These are phyloP conservation scores for Ciborinia camelliae DNA, from an alignment of 2,329 filamentous ascomycete genomes.

Conservation along the genomic window DNA sequence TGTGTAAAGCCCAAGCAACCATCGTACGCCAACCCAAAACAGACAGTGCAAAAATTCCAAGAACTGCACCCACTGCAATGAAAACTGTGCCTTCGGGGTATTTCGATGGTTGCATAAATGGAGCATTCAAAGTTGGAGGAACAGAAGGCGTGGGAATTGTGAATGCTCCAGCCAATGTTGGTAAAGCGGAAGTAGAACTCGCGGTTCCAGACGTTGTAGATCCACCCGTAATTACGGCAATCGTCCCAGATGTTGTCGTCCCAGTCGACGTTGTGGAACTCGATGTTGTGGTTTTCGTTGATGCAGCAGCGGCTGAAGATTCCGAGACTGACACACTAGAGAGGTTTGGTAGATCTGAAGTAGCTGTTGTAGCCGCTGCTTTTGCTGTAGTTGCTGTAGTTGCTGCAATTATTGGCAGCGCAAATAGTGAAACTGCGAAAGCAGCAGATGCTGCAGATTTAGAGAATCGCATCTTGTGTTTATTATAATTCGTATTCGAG, in stretches of 20 bases:
- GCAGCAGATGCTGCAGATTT: conserved; percentile 24
- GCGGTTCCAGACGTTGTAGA: conserved; percentile 9
- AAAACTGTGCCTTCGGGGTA: conserved; percentile 93
- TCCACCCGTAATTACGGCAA: conserved; percentile 13
- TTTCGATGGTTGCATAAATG: conserved; percentile 85
- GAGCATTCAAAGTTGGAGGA: conserved; percentile 78
- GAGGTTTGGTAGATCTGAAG: conserved; percentile 25
- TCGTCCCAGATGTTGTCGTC: conserved; percentile 24
- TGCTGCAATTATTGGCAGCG: conserved; percentile 19
- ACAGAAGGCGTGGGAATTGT: conserved; percentile 71
- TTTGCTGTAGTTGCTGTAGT: conserved; percentile 24
- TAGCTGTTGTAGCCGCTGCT: conserved; percentile 18
- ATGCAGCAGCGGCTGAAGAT: conserved; percentile 26
- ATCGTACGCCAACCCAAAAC: conserved; percentile 85
- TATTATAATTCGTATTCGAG: conserved; percentile 14
- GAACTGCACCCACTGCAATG: conserved; percentile 84
- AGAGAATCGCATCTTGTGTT: conserved; percentile 26
- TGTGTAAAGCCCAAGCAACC: conserved; percentile 86
- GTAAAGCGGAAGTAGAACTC: conserved; percentile 39
- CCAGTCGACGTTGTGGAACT: conserved; percentile 5
- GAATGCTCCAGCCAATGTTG: conserved; percentile 53
- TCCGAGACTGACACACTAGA: conserved; percentile 29
- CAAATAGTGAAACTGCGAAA: conserved; percentile 25
- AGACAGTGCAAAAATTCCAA: conserved; percentile 78
- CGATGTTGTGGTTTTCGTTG: conserved; percentile 17